Conservation (phyloP, 2,329 filamentous ascomycete genomes). For the Acrocalymma vagum region DNA sequence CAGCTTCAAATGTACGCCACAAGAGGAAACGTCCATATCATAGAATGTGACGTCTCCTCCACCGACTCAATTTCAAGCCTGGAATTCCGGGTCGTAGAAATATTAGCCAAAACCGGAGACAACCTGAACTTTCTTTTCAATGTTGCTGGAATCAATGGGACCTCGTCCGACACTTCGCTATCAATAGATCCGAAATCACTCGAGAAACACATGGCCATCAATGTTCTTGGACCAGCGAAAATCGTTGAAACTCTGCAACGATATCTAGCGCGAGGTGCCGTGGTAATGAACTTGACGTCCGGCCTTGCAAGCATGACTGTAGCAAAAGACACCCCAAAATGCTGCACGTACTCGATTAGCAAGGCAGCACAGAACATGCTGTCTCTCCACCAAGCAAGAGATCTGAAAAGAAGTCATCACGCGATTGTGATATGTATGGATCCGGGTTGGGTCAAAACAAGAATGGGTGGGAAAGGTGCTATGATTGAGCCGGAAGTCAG, state of each 20-base stretch:
- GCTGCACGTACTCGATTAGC: constrained; percentile 52
- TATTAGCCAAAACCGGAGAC: constrained; percentile 38
- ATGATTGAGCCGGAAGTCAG: constrained; percentile 48
- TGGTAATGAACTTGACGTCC: constrained; percentile 46
- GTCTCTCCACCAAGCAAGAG: constrained; percentile 51
- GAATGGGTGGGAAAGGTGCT: constrained; percentile 54
- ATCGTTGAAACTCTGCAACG: constrained; percentile 49
- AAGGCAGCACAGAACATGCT: constrained; percentile 57
- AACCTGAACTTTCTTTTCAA: constrained; percentile 55
- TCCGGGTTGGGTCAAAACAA: constrained; percentile 56
- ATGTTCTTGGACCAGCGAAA: constrained; percentile 59
- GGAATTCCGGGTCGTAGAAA: constrained; percentile 42
- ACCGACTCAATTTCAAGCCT: constrained; percentile 43
- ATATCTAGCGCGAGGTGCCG: constrained; percentile 38
- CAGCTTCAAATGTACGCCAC: constrained; percentile 36
- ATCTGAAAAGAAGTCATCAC: constrained; percentile 43
- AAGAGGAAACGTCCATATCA: constrained; percentile 45
- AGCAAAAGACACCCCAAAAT: constrained; percentile 40
- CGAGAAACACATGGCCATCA: constrained; percentile 52
- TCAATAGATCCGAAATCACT: constrained; percentile 49
- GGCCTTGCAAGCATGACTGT: constrained; percentile 44
- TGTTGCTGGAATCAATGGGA: constrained; percentile 53
- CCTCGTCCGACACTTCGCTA: constrained; percentile 47
- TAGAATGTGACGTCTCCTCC: constrained; percentile 50
- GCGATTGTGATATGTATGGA: constrained; percentile 51